Evolutionary conservation across 352 stramenopile species (phyloP).

Genomic region (Phytophthora tubulina): DNA sequence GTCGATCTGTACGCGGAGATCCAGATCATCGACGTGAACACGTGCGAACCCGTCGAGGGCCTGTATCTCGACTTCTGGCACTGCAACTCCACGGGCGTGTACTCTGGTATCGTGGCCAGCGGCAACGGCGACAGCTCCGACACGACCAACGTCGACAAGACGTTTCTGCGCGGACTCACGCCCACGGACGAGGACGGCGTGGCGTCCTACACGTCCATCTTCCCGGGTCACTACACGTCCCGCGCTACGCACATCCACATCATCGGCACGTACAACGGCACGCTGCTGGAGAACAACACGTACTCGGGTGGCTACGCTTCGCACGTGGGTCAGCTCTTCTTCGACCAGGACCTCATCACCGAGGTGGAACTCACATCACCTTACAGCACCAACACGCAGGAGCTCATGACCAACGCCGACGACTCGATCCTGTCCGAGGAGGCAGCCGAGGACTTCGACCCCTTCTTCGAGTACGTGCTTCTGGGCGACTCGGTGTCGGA

Average conservation of each 20-base stretch:
- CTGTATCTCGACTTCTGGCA: constrained; percentile 44
- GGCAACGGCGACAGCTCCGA: constrained; percentile 38
- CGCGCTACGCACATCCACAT: constrained; percentile 40
- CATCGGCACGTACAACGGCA: constrained; percentile 37
- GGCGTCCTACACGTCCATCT: constrained; percentile 31
- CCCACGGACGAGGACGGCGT: constrained; percentile 31
- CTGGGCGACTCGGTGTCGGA: constrained; percentile 44
- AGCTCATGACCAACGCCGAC: constrained; percentile 35
- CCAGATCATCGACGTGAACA: constrained; percentile 45
- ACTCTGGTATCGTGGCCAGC: constrained; percentile 36
- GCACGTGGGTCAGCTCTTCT: constrained; percentile 37
- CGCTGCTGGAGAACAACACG: constrained; percentile 36
- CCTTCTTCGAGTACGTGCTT: constrained; percentile 46
- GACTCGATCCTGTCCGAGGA: constrained; percentile 46
- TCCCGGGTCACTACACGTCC: constrained; percentile 37
- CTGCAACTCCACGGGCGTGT: constrained; percentile 39
- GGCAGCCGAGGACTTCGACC: constrained; percentile 42
- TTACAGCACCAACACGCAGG: constrained; percentile 42
- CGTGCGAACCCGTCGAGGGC: constrained; percentile 31
- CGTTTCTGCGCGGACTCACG: constrained; percentile 28
- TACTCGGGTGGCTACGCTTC: constrained; percentile 31
- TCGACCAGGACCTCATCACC: constrained; percentile 42
- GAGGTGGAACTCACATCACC: constrained; percentile 29
- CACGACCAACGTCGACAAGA: constrained; percentile 31
- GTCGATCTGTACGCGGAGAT: constrained; percentile 35